Evolutionary conservation across 352 stramenopile genomes (phyloP).

Genomic region (Phytophthora capsici): DNA sequence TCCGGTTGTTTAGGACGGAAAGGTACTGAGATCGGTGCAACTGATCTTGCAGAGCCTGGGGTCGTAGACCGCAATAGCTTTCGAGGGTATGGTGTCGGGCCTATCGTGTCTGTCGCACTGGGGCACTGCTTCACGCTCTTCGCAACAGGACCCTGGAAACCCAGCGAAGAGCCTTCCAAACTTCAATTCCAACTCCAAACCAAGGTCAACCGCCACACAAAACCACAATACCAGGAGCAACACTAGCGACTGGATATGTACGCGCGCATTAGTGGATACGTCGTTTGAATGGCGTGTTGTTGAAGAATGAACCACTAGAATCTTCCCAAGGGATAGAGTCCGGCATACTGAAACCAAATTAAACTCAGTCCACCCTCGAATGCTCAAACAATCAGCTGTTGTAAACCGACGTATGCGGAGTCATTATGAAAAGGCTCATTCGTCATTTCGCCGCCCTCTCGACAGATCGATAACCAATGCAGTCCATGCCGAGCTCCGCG

Average conservation of each 20-base stretch:
- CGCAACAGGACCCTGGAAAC: slow-evolving; percentile 53
- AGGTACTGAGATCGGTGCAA: slow-evolving; percentile 22
- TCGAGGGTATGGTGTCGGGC: slow-evolving; percentile 47
- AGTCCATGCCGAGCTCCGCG: slow-evolving; percentile 22
- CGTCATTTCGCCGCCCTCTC: slow-evolving; percentile 3
- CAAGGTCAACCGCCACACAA: slow-evolving; percentile 52
- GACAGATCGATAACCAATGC: slow-evolving; percentile 15
- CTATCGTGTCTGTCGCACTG: slow-evolving; percentile 58
- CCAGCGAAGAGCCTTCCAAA: slow-evolving; percentile 41
- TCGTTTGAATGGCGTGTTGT: too few relatives aligned
- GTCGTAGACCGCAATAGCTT: slow-evolving; percentile 44
- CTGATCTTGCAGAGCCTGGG: slow-evolving; percentile 56
- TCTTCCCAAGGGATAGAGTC: neutral
- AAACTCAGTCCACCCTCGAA: neutral
- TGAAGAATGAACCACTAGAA: slow-evolving; percentile 7
- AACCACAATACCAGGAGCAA: neutral
- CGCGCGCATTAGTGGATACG: too few relatives aligned
- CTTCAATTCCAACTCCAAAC: slow-evolving; percentile 49
- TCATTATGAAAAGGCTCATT: too few relatives aligned
- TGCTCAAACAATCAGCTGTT: slow-evolving; percentile 8
- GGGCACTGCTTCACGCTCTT: slow-evolving; percentile 71
- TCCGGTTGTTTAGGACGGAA: slow-evolving; percentile 63
- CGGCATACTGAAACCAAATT: slow-evolving; percentile 10
- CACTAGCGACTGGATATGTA: neutral
- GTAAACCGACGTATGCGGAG: neutral